Evolutionary conservation across 2,329 filamentous ascomycete genomes (phyloP), one percentile per base, ranked within the genome.

Genomic region (Aspergillus nomiae): DNA sequence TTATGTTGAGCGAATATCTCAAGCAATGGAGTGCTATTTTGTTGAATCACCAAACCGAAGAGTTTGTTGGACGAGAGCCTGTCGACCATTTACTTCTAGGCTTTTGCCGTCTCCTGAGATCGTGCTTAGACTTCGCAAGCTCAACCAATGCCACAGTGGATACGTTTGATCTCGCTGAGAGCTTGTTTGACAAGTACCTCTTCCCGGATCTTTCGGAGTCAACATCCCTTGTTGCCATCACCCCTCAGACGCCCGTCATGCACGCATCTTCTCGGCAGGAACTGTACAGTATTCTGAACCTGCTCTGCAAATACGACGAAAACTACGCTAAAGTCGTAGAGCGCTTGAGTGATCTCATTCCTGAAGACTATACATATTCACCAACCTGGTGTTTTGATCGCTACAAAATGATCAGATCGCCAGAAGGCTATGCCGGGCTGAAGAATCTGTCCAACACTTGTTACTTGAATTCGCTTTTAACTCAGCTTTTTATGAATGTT

Each of bases 401-500:
- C 38, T 78, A 78, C 45, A 89, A 86, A 70, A 86, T 87, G 19
- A 85, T 96, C n/a, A 88, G 92, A 65, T 88, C 92, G 2, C 79
- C 86, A 1, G 91, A 91, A 65, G 93, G 92, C 24, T 96, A 96
- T 74, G 88, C 91, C n/a, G 95, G 95, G 1, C 79, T 99, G n/a
- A 86, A 86, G 61, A 99, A 99, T 71, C 85, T 97, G 19, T 95
- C 92, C 11, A 97, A 97, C 74, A 98, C 96, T 0, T 99, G 95
- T 78, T 99, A 99, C 75, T 86, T 98, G 74, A 99, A 99, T 75
- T 98, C 95, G 0, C 82, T 99, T 0, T 85, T 98, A 64, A 94
- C 93, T 0, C 95, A 99, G 74, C 86, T 99, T 0, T 99, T 94
- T 81, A 98, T 97, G 92, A 98, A 99, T 73, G 80, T 91, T 19